Conservation (phyloP, 768 basidiomycete genomes). For the Hypholoma fasciculare region DNA sequence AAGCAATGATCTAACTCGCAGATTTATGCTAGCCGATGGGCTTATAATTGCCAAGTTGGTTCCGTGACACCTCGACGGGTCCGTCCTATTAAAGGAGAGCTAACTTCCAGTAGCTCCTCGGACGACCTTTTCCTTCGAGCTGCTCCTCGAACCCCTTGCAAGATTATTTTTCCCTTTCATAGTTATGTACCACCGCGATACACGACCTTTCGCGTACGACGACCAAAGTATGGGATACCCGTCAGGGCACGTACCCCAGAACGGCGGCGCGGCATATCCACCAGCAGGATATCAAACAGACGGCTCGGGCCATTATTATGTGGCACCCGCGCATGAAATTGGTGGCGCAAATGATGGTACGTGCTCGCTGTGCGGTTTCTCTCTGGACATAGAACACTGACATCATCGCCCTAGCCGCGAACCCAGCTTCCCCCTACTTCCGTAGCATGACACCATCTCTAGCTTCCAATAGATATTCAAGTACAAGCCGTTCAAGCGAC, state of each 20-base stretch:
- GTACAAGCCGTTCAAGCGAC: slow-evolving; percentile 17
- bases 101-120: slow-evolving; percentile 22
- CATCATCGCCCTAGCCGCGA: slow-evolving; percentile 9
- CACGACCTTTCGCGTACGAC: slow-evolving; percentile 44
- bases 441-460: slow-evolving; percentile 39
- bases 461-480: slow-evolving; percentile 29
- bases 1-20: slow-evolving; percentile 40
- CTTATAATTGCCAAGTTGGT: slow-evolving; percentile 40
- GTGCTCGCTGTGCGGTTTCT: slow-evolving; percentile 1
- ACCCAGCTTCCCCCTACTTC: slow-evolving; percentile 29
- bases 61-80: slow-evolving; percentile 39
- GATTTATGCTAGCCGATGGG: slow-evolving; percentile 31
- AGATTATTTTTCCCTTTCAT: slow-evolving; percentile 12
- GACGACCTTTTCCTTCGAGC: slow-evolving; percentile 23
- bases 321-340: slow-evolving; percentile 23
- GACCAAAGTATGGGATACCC: slow-evolving; percentile 31
- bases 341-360: slow-evolving; percentile 23
- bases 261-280: slow-evolving; percentile 28
- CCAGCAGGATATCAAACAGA: slow-evolving; percentile 32
- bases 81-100: slow-evolving; percentile 47
- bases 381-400: slow-evolving; percentile 1
- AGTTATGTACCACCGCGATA: slow-evolving; percentile 40
- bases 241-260: slow-evolving; percentile 25
- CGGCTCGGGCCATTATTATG: slow-evolving; percentile 33
- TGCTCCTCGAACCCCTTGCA: slow-evolving; percentile 16